These are phyloP conservation scores for Colletotrichum sp. DNA, from an alignment of 2,329 filamentous ascomycete species.

Conservation along the genomic window DNA sequence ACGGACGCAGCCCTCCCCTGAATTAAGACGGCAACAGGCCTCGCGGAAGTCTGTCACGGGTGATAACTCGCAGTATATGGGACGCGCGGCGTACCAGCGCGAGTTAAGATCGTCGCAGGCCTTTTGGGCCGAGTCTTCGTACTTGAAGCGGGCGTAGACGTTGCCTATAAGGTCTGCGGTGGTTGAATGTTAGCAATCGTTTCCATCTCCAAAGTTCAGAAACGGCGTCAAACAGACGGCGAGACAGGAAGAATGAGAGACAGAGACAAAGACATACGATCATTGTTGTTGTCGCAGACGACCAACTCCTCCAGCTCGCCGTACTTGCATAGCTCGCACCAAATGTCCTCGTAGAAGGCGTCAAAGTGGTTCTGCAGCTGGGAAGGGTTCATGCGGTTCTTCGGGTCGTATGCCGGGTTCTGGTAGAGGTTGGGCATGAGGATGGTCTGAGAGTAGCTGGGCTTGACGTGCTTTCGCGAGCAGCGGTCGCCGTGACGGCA, in stretches of 20 bases:
- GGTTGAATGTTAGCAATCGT: neutral
- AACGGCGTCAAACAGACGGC: neutral
- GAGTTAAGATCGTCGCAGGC: constrained; percentile 94
- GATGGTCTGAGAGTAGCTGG: constrained; percentile 96
- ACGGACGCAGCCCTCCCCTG: constrained; percentile 91
- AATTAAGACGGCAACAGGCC: constrained; percentile 94
- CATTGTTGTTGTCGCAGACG: constrained; percentile 99
- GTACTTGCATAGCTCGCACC: constrained; percentile 99
- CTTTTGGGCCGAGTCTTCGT: constrained; percentile 93
- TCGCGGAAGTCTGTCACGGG: constrained; percentile 98
- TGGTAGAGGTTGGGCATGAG: constrained; percentile 99
- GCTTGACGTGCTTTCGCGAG: constrained; percentile 98
- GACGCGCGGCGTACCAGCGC: constrained; percentile 95
- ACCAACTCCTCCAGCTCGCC: constrained; percentile 97
- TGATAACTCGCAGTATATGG: constrained; percentile 97
- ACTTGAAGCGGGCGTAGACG: constrained; percentile 99
- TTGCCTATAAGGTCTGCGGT: constrained; percentile 88
- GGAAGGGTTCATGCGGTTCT: constrained; percentile 93
- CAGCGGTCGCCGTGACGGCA: constrained; percentile 98
- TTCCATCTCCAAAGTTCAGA: neutral
- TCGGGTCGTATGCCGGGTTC: constrained; percentile 95
- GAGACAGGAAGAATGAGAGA: constrained; percentile 18
- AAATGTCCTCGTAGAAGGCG: constrained; percentile 99
- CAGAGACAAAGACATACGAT: constrained; percentile 64
- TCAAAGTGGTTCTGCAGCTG: constrained; percentile 99